Evolutionary conservation across 768 basidiomycete species (phyloP), one percentile per base, ranked within the genome.

Genomic region (Mycena floridula): DNA sequence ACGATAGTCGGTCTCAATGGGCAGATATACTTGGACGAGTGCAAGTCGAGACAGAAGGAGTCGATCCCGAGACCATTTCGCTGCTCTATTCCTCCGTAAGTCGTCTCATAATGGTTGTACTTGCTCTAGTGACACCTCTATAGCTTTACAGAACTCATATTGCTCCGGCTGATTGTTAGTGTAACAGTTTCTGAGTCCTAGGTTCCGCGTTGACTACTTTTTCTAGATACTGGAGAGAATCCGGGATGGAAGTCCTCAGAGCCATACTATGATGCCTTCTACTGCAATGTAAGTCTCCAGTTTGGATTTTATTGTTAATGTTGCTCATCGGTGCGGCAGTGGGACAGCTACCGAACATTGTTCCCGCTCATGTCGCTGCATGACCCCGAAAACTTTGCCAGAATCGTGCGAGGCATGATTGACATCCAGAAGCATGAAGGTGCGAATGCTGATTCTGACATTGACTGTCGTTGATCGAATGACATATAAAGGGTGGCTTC

Each of bases 351-450:
- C 54, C 68, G 81, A 13, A 80, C 79, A 0, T 60, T 83, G 8
- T 83, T 72, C 52, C 75, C 81, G 0, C 63, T 82, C 28, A 76
- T 81, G 73, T 76, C 79, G 0, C 66, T 83, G 4, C 81, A 83
- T 40, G 81, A 82, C 48, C 79, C 80, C 0, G 65, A 63, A 30
- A 75, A 69, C 8, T 82, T 81, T 52, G 68, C 81, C 1, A 64
- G 66, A 12, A 80, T 82, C 37, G 79, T 82, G 2, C 65, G 81
- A 2, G 81, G 76, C 0, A 77, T 82, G 77, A 74, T 83, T 45
- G 74, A 83, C 53, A 81, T 83, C 23, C 79, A 82, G 54, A 71
- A 74, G 52, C 68, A 82, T 44, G 80, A 83, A 73, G 81, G 79
- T 74, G 7, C 46, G 4, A 13, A 23, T 23, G 4, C 15, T 39